Percentiles rank a stretch among this genome's conserved stretches.
Conservation (phyloP, 768 basidiomycete genomes). For the Rhodotorula paludigena region DNA sequence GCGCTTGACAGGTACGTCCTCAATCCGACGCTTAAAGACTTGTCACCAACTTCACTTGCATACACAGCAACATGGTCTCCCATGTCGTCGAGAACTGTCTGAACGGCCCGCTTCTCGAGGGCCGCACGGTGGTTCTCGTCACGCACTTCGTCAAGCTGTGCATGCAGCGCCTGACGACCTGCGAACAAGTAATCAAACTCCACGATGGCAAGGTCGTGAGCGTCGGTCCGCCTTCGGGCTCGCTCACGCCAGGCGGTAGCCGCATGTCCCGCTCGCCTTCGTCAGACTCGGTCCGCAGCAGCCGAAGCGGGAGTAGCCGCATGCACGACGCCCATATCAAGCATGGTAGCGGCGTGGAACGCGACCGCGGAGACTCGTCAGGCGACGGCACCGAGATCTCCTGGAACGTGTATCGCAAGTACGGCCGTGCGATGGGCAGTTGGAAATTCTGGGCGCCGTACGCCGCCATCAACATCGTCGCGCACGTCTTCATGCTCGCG, state of each 20-base stretch:
- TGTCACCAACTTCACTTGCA: fast-evolving
- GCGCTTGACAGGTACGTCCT: conserved; percentile 55
- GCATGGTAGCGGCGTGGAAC: conserved; percentile 3
- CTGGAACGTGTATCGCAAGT: conserved; percentile 20
- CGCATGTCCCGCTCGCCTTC: conserved; percentile 11
- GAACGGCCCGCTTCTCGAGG: conserved; percentile 60
- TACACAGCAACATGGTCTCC: conserved; percentile 53
- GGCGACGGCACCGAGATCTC: conserved; percentile 13
- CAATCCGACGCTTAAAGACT: neutral
- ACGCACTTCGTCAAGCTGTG: conserved; percentile 47
- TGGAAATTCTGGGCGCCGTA: conserved; percentile 21
- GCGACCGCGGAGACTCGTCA: conserved; percentile 9
- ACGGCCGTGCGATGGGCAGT: conserved; percentile 30
- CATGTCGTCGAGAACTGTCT: conserved; percentile 53
- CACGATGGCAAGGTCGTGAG: conserved; percentile 7
- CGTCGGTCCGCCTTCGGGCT: conserved; percentile 2
- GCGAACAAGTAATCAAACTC: conserved; percentile 21
- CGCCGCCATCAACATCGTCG: conserved; percentile 26
- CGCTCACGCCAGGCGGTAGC: conserved; percentile 4
- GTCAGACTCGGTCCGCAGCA: neutral
- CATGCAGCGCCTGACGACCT: conserved; percentile 6
- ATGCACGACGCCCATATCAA: conserved; percentile 15
- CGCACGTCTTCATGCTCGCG: conserved; percentile 35
- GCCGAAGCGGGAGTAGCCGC: neutral
- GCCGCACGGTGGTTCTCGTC: conserved; percentile 62